These are phyloP conservation scores for Casuarina glauca DNA, from an alignment of 306 rosid species.

Conservation along the genomic window DNA sequence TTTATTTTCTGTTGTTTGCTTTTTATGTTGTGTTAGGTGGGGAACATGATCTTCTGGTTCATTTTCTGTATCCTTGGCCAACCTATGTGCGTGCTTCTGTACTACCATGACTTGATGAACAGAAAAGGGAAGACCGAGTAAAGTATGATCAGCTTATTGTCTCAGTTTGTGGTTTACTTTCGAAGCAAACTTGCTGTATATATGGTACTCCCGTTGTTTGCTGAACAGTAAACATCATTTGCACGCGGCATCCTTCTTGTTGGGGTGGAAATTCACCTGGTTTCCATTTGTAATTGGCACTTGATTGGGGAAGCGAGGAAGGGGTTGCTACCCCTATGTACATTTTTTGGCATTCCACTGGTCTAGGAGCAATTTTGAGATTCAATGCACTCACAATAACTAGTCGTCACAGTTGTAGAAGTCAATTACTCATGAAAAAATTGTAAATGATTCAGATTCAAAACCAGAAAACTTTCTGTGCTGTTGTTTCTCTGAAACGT, in stretches of 20 bases:
- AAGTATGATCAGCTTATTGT: slow-evolving; percentile 8
- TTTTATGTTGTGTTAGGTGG: slow-evolving; percentile 55
- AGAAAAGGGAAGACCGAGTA: slow-evolving; percentile 47
- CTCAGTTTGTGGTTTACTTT: neutral
- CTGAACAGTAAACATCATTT: neutral
- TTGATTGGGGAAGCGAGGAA: neutral
- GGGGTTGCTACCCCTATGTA: slow-evolving; percentile 4
- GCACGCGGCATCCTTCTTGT: slow-evolving; percentile 5
- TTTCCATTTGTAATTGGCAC: neutral
- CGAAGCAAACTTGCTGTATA: slow-evolving; percentile 22
- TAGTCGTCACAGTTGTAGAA: slow-evolving; percentile 15
- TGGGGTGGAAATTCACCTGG: neutral
- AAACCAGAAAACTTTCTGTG: neutral
- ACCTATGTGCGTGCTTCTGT: slow-evolving; percentile 89
- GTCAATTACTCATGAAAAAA: slow-evolving; percentile 5
- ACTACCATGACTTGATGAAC: slow-evolving; percentile 93
- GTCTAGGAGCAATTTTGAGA: slow-evolving; percentile 24
- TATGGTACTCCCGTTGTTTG: slow-evolving; percentile 8
- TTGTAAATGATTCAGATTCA: slow-evolving; percentile 39
- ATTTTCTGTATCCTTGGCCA: slow-evolving; percentile 85
- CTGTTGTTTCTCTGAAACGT: neutral
- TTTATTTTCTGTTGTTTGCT: neutral
- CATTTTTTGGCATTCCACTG: slow-evolving; percentile 5
- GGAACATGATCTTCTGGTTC: slow-evolving; percentile 96
- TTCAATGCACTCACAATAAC: slow-evolving; percentile 8